phyloP scores from a whole-genome alignment of 75 land plant species.

The Picea glauca region DNA sequence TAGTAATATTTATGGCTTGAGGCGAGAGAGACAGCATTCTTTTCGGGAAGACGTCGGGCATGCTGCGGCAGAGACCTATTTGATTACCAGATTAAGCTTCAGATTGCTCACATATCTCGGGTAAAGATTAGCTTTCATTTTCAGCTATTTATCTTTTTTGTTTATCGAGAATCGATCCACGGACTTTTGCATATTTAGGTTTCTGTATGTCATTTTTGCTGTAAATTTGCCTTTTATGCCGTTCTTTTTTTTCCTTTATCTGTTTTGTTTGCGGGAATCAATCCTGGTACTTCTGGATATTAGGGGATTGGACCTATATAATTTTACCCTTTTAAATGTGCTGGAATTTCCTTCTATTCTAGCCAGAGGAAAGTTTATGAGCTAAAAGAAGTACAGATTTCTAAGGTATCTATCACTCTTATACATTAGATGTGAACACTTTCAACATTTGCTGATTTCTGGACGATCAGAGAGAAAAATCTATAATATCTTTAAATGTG shows the following conservation, averaged over 20 bases:
- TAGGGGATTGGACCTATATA: background rate
- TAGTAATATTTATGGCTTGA: background rate
- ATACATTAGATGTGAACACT: too few relatives aligned
- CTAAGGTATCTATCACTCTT: too few relatives aligned
- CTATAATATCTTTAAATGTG: too few relatives aligned
- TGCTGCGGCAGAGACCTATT: constrained; percentile 79
- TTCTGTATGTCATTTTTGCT: background rate
- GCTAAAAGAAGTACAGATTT: too few relatives aligned
- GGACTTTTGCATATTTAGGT: background rate
- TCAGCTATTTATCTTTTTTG: background rate
- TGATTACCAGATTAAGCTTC: constrained; percentile 64
- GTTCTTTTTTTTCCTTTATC: background rate
- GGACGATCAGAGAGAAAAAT: too few relatives aligned
- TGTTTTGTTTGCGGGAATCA: background rate
- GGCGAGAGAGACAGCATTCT: constrained; percentile 19
- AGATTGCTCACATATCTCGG: constrained; percentile 72
- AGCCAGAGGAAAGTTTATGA: too few relatives aligned
- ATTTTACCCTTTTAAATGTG: background rate
- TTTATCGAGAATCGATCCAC: background rate
- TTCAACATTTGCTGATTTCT: too few relatives aligned
- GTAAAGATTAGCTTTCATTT: constrained; percentile 22
- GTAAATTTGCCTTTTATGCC: background rate
- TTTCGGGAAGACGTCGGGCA: constrained; percentile 55
- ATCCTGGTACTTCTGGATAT: background rate
- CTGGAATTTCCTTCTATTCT: background rate